phyloP scores from a whole-genome alignment of 1,284 basidiomycete species.

The Heliocybe sulcata region DNA sequence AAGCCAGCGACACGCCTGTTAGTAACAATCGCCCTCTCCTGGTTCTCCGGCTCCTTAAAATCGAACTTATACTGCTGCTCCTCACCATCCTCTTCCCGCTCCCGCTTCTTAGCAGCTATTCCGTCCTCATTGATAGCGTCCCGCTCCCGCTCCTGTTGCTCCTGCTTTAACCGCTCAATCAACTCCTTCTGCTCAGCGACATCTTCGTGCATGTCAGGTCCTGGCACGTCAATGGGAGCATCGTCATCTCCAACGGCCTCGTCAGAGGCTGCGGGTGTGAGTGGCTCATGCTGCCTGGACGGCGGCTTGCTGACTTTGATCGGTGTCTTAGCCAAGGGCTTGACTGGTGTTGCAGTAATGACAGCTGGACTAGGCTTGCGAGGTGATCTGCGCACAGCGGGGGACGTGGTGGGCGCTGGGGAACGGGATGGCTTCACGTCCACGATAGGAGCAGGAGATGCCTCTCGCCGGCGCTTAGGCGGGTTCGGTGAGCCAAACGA shows the following conservation, averaged over 20 bases:
- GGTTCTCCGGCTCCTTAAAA: constrained; percentile 53
- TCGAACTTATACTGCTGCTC: constrained; percentile 43
- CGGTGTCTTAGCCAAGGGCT: not conserved
- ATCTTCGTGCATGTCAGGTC: constrained; percentile 59
- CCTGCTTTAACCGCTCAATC: constrained; percentile 56
- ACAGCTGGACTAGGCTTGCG: constrained; percentile 7
- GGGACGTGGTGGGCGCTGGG: constrained; percentile 11
- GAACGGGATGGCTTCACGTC: constrained; percentile 4
- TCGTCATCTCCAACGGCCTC: constrained; percentile 60
- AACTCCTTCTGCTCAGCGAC: constrained; percentile 65
- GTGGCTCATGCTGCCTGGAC: constrained; percentile 15
- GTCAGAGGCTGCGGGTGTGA: constrained; percentile 46
- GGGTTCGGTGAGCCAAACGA: constrained; percentile 31
- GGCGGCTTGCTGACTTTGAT: constrained; percentile 24
- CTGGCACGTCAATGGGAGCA: constrained; percentile 41
- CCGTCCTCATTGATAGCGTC: constrained; percentile 7
- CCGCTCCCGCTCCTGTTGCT: constrained; percentile 22
- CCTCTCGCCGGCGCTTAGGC: constrained; percentile 60
- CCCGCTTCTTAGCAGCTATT: constrained; percentile 34
- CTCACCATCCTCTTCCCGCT: constrained; percentile 49
- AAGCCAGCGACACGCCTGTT: constrained; percentile 51
- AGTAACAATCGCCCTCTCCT: constrained; percentile 53
- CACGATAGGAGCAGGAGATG: constrained; percentile 34
- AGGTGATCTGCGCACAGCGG: constrained; percentile 8
- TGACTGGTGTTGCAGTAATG: constrained; percentile 6